Evolutionary conservation across 148 eudicot species (phyloP).

Genomic region (Silene latifolia): DNA sequence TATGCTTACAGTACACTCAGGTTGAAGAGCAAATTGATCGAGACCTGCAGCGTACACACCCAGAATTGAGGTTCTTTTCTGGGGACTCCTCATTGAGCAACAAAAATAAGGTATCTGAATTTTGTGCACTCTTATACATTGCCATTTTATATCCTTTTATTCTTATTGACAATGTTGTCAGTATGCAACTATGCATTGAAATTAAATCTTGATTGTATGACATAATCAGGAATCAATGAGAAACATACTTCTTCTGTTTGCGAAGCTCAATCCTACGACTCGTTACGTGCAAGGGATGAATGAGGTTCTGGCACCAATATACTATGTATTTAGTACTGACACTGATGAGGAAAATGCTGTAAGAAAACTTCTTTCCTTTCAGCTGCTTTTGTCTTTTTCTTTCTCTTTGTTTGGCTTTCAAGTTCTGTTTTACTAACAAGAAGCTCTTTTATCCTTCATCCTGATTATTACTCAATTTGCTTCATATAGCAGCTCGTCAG

Average conservation of each 20-base stretch:
- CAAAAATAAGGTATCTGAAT: slow-evolving; percentile 39
- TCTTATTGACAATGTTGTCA: neutral
- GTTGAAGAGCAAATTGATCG: slow-evolving; percentile 65
- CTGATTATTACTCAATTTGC: too few species aligned
- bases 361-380: slow-evolving; percentile 21
- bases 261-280: slow-evolving; percentile 67
- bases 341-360: slow-evolving; percentile 52
- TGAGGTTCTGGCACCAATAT: slow-evolving; percentile 68
- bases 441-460: too few species aligned
- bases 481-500: too few species aligned
- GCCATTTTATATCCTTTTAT: neutral
- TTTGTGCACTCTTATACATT: neutral
- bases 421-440: neutral
- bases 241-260: slow-evolving; percentile 61
- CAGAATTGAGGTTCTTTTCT: slow-evolving; percentile 55
- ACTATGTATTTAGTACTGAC: slow-evolving; percentile 51
- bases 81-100: slow-evolving; percentile 41
- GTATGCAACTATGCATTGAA: neutral
- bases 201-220: neutral
- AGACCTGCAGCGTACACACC: slow-evolving; percentile 67
- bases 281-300: slow-evolving; percentile 81
- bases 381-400: neutral
- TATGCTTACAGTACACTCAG: slow-evolving; percentile 44
- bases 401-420: neutral
- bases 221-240: slow-evolving; percentile 57